Conservation (phyloP, 805 yeast genomes). For the Kazachstania kunashirensis region DNA sequence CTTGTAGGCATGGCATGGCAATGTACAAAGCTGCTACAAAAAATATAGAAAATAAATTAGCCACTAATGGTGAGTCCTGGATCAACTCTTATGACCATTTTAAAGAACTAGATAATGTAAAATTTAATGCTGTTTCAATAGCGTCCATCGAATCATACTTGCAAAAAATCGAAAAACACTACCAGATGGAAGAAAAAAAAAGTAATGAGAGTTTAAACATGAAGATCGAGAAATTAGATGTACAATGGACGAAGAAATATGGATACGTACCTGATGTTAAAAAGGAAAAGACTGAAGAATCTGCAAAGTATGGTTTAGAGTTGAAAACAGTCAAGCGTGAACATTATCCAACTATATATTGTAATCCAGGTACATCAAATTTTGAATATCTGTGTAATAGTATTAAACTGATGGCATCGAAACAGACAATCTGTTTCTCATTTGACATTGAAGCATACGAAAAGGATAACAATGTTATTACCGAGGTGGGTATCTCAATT, state of each 20-base stretch:
- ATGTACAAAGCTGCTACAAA: constrained; percentile 4
- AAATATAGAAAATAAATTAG: not conserved
- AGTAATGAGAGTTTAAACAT: constrained; percentile 6
- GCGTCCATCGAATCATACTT: constrained; percentile 9
- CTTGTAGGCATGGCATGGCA: constrained; percentile 5
- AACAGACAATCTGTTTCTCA: constrained; percentile 32
- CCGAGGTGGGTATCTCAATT: constrained; percentile 50
- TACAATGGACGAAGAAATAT: constrained; percentile 1
- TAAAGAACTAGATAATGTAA: constrained; percentile 7
- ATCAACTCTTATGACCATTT: constrained; percentile 14
- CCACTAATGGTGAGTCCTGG: constrained; percentile 10
- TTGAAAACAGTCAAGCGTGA: constrained; percentile 11
- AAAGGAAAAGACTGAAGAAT: not conserved
- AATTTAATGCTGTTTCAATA: not conserved
- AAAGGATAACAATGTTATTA: constrained; percentile 32
- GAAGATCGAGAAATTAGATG: constrained; percentile 7
- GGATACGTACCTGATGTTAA: constrained; percentile 4
- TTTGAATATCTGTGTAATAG: constrained; percentile 17
- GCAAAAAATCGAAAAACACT: constrained; percentile 4
- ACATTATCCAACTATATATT: constrained; percentile 19
- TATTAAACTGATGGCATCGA: constrained; percentile 15
- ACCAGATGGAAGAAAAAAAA: constrained; percentile 4
- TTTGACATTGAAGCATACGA: constrained; percentile 55
- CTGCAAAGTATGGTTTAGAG: constrained; percentile 6
- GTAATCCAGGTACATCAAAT: constrained; percentile 14